Conservation (phyloP, 2,329 filamentous ascomycete species). For the Cytospora leucostoma region DNA sequence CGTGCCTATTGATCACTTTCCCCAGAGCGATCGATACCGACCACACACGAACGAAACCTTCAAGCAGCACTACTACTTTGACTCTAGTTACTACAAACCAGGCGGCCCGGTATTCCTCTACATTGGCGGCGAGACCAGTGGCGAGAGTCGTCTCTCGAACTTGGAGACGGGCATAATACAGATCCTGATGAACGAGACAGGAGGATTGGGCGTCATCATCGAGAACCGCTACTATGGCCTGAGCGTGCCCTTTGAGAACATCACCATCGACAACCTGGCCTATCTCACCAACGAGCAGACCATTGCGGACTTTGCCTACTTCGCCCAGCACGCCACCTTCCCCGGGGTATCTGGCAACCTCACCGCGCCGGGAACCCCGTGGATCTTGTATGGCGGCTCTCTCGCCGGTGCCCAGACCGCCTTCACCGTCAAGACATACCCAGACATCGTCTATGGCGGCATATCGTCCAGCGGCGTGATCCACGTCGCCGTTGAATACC, state of each 20-base stretch:
- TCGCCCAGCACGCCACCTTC: conserved; percentile 48
- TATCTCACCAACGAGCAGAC: conserved; percentile 55
- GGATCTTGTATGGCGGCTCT: conserved; percentile 26
- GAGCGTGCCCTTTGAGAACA: conserved; percentile 50
- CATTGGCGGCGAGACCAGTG: conserved; percentile 38
- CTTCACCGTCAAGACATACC: conserved; percentile 49
- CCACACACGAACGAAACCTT: conserved; percentile 51
- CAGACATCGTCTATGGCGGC: conserved; percentile 48
- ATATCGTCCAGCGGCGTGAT: conserved; percentile 50
- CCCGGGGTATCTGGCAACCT: conserved; percentile 45
- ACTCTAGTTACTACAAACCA: conserved; percentile 53
- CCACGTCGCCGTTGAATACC: conserved; percentile 45
- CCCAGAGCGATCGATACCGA: conserved; percentile 41
- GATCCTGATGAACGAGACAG: conserved; percentile 55
- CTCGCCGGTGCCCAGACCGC: conserved; percentile 25
- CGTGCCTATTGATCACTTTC: conserved; percentile 49
- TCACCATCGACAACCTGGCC: conserved; percentile 50
- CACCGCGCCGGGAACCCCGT: conserved; percentile 44
- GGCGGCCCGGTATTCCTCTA: conserved; percentile 47
- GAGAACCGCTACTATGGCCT: conserved; percentile 54
- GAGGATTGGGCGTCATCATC: conserved; percentile 55
- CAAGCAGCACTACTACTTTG: conserved; percentile 56
- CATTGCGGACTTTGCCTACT: conserved; percentile 54
- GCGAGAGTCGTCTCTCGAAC: conserved; percentile 34
- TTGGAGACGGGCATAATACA: conserved; percentile 46